phyloP scores from a whole-genome alignment of 192 early-diverging fungal species.

The Coemansia sp. region DNA sequence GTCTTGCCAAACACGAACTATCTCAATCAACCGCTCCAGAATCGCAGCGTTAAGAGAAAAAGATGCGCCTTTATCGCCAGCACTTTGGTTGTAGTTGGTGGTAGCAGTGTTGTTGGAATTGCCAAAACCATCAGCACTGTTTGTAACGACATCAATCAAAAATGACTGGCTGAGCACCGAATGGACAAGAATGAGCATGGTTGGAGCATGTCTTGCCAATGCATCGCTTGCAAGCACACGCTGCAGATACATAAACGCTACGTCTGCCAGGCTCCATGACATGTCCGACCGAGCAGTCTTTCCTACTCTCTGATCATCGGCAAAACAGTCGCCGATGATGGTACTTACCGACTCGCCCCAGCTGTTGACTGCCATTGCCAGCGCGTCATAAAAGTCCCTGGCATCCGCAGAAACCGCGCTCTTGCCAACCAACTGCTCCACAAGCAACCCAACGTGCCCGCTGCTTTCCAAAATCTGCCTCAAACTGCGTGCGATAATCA shows the following conservation, averaged over 20 bases:
- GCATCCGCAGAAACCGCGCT: not conserved
- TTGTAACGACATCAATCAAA: conserved; percentile 1
- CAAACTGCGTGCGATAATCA: conserved; percentile 25
- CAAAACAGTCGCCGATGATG: conserved; percentile 17
- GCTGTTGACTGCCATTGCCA: conserved; percentile 24
- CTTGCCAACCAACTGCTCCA: conserved; percentile 10
- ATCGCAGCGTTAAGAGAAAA: conserved; percentile 1
- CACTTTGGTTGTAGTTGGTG: no score
- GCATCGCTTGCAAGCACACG: conserved; percentile 37
- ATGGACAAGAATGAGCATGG: conserved; percentile 26
- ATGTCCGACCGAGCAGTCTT: not conserved
- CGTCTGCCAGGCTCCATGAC: conserved; percentile 33
- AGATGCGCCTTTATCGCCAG: not conserved
- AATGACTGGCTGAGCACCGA: conserved; percentile 15
- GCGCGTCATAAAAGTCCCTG: conserved; percentile 28
- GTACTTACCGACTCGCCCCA: conserved; percentile 37
- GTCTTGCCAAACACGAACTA: conserved; percentile 24
- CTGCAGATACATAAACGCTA: conserved; percentile 35
- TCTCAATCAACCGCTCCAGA: conserved; percentile 9
- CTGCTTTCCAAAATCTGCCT: conserved; percentile 11
- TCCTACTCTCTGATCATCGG: conserved; percentile 4
- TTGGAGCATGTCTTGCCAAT: conserved; percentile 25
- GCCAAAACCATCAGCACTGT: not conserved
- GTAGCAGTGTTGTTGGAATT: not conserved
- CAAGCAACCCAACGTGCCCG: conserved; percentile 9